These are phyloP conservation scores for Chlorella sp. DNA, from an alignment of 139 green algal genomes.

Conservation along the genomic window DNA sequence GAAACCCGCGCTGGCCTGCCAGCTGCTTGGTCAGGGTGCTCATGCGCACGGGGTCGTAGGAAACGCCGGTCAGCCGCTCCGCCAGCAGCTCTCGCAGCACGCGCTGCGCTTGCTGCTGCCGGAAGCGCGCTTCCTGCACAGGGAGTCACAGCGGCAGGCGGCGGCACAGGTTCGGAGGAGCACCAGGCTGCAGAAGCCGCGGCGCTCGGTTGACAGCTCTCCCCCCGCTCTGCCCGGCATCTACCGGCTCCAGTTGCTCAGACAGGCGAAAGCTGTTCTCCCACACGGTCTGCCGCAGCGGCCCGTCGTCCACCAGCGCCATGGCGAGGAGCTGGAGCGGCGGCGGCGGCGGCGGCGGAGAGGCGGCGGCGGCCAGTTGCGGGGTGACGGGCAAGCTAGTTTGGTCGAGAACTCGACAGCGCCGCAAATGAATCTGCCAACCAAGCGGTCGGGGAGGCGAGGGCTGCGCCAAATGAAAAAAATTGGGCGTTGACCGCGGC, in stretches of 20 bases:
- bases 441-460: not conserved
- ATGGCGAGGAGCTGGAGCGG: not conserved
- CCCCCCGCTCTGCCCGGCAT: conserved; percentile 13
- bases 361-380: not conserved
- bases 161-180: too few species aligned
- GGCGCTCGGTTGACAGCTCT: too few species aligned
- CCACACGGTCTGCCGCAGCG: conserved; percentile 67
- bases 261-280: conserved; percentile 86
- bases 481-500: too few species aligned
- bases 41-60: conserved; percentile 87
- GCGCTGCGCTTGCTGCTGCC: not conserved
- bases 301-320: not conserved
- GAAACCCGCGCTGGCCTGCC: not conserved
- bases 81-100: too few species aligned
- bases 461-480: not conserved
- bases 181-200: too few species aligned
- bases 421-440: not conserved
- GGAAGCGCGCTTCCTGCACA: conserved; percentile 6
- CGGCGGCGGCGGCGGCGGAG: too few species aligned
- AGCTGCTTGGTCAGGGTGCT: conserved; percentile 73
- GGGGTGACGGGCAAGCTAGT: too few species aligned
- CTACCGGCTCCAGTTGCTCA: conserved; percentile 47
- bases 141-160: not conserved
- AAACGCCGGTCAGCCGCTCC: conserved; percentile 73
- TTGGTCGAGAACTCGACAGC: too few species aligned